phyloP scores from a whole-genome alignment of 257 asterid genomes.

The Dorcoceras hygrometricum region DNA sequence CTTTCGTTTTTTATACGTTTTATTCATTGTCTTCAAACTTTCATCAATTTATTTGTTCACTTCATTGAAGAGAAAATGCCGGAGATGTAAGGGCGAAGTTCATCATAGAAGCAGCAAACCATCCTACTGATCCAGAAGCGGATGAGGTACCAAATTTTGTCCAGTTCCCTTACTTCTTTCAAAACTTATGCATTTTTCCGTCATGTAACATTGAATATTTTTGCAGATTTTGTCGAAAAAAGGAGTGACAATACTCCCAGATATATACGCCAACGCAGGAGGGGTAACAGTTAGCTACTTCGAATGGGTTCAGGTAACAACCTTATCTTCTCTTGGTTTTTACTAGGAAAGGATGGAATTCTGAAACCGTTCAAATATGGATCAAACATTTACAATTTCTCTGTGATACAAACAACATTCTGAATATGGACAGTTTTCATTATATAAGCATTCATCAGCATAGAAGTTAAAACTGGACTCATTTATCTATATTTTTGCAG shows the following conservation, averaged over 20 bases:
- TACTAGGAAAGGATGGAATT: neutral
- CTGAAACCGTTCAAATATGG: neutral
- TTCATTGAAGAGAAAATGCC: constrained; percentile 59
- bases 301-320: constrained; percentile 79
- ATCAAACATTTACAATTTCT: neutral
- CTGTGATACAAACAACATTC: neutral
- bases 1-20: neutral
- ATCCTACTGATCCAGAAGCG: constrained; percentile 79
- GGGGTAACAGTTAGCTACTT: constrained; percentile 84
- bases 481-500: constrained; percentile 25
- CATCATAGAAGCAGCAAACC: constrained; percentile 79
- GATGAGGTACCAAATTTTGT: constrained; percentile 51
- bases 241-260: constrained; percentile 72
- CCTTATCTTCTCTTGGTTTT: neutral
- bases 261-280: constrained; percentile 74
- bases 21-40: neutral
- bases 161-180: neutral
- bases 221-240: constrained; percentile 66
- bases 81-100: constrained; percentile 55
- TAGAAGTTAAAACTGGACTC: neutral
- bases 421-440: neutral
- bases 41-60: constrained; percentile 2
- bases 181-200: neutral
- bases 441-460: neutral
- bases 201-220: neutral